Conservation (phyloP, 768 basidiomycete genomes). For the Pleurotus citrinopileatus region DNA sequence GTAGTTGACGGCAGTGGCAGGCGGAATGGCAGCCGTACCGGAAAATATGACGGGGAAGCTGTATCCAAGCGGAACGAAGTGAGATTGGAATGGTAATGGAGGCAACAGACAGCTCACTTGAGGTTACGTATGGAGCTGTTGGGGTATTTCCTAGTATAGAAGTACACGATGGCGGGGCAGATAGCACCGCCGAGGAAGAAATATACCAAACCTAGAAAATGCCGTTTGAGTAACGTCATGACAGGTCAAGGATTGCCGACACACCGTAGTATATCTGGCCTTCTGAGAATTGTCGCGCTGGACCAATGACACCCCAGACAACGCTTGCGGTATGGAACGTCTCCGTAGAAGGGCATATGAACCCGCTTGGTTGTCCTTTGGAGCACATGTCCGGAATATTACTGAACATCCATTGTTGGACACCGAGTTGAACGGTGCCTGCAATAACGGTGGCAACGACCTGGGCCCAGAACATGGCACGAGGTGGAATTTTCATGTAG, state of each 20-base stretch:
- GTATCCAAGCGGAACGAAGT: conserved; percentile 22
- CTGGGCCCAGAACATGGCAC: conserved; percentile 71
- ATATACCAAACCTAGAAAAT: conserved; percentile 29
- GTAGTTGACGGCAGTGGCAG: conserved; percentile 82
- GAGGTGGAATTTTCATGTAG: conserved; percentile 75
- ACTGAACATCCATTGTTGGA: conserved; percentile 65
- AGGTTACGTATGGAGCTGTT: conserved; percentile 59
- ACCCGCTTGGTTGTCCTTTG: conserved; percentile 40
- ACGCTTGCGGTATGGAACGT: conserved; percentile 58
- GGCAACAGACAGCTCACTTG: conserved; percentile 38
- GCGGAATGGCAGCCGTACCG: conserved; percentile 59
- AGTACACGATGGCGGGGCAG: conserved; percentile 55
- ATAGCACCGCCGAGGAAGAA: conserved; percentile 72
- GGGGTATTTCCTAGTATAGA: conserved; percentile 57
- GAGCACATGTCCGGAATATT: conserved; percentile 50
- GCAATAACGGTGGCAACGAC: conserved; percentile 55
- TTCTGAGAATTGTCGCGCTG: conserved; percentile 48
- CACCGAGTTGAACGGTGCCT: conserved; percentile 63
- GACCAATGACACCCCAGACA: conserved; percentile 56
- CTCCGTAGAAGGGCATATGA: conserved; percentile 45
- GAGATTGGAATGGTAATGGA: not conserved
- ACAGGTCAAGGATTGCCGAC: conserved; percentile 25
- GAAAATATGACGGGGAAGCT: conserved; percentile 47
- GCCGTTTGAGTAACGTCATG: not conserved
- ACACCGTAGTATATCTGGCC: conserved; percentile 46